phyloP scores from a whole-genome alignment of 345 rosid genomes.

The Fremontodendron californicum region DNA sequence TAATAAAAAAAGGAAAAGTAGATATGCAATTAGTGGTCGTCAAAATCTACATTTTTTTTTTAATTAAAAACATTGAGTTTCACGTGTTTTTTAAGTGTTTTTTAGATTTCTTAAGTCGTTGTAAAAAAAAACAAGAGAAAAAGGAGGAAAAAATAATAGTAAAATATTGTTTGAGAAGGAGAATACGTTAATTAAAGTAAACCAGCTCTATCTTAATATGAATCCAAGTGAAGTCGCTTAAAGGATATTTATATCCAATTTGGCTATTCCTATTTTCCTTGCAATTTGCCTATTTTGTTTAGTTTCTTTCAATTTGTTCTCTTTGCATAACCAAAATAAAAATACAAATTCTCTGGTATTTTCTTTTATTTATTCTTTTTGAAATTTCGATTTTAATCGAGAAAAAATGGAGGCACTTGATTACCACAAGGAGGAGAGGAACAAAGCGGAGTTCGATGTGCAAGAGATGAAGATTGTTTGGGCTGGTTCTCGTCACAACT shows the following conservation, averaged over 20 bases:
- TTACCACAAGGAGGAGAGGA: slow-evolving; percentile 69
- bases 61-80: no score
- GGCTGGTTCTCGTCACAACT: slow-evolving; percentile 86
- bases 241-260: background rate
- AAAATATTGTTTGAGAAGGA: no score
- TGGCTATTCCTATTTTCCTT: background rate
- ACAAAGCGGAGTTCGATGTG: slow-evolving; percentile 72
- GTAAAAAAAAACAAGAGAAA: no score
- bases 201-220: background rate
- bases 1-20: no score
- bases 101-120: no score
- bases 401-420: slow-evolving; percentile 53
- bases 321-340: background rate
- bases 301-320: background rate
- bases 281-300: background rate
- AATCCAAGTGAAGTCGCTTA: background rate
- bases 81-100: no score
- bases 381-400: background rate
- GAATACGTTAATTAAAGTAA: background rate
- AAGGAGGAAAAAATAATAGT: no score
- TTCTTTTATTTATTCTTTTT: background rate
- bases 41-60: no score
- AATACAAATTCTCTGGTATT: background rate
- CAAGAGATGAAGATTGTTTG: slow-evolving; percentile 92
- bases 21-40: no score